Conservation (phyloP, 2,329 filamentous ascomycete genomes). For the Fusarium concolor region DNA sequence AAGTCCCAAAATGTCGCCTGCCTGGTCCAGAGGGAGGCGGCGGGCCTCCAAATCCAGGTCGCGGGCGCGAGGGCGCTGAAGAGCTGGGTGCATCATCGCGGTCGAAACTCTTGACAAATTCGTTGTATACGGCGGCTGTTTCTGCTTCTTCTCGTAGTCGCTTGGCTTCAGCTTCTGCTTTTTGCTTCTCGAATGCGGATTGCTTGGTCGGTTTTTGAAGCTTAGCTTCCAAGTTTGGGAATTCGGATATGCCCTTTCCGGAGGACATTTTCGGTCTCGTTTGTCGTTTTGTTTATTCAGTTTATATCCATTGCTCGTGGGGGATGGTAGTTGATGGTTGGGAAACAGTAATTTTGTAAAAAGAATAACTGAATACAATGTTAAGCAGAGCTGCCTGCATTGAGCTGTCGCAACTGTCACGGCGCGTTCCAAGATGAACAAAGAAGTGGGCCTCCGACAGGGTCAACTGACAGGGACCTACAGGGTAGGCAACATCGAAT, state of each 20-base stretch:
- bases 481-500: too few species aligned
- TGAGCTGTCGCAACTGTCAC: constrained; percentile 13
- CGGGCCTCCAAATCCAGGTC: constrained; percentile 46
- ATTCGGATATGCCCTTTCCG: constrained; percentile 63
- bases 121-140: constrained; percentile 86
- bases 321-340: not conserved
- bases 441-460: not conserved
- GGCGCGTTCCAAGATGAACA: not conserved
- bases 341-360: not conserved
- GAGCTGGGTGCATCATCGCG: constrained; percentile 59
- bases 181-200: constrained; percentile 88
- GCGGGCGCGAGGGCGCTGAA: constrained; percentile 37
- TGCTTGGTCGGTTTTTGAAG: constrained; percentile 84
- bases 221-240: constrained; percentile 81
- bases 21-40: constrained; percentile 44
- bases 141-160: constrained; percentile 85
- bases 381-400: not conserved
- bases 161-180: constrained; percentile 90
- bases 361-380: not conserved
- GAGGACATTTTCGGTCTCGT: constrained; percentile 56
- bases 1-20: constrained; percentile 75
- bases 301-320: constrained; percentile 22
- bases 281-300: not conserved
- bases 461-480: too few species aligned
- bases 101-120: constrained; percentile 86